Percentiles rank a stretch among this genome's conserved stretches.
Evolutionary conservation across 257 asterid genomes (phyloP).

Genomic region (Fraxinus excelsior): DNA sequence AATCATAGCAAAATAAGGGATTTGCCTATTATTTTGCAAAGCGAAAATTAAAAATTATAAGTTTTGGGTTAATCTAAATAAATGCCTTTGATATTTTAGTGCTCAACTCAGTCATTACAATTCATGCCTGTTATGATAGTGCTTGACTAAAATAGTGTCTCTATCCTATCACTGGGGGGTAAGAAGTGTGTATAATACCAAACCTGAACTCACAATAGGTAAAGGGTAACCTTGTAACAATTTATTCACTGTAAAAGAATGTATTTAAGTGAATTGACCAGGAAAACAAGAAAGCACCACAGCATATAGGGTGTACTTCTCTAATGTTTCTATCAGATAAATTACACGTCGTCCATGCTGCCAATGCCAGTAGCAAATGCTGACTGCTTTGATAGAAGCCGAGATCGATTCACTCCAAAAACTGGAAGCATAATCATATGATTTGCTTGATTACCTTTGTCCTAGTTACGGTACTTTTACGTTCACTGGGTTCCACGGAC

Average conservation of each 20-base stretch:
- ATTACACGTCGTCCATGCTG: background rate
- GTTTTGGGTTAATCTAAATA: slow-evolving; percentile 2
- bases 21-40: background rate
- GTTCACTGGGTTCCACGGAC: background rate
- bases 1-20: slow-evolving; percentile 21
- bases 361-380: background rate
- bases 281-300: background rate
- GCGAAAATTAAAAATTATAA: background rate
- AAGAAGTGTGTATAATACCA: background rate
- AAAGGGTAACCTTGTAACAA: background rate
- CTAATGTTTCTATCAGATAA: too few species aligned
- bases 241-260: background rate
- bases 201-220: background rate
- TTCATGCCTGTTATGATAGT: slow-evolving; percentile 26
- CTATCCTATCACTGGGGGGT: background rate
- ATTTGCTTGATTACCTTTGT: background rate
- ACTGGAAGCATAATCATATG: background rate
- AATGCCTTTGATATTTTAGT: slow-evolving; percentile 5
- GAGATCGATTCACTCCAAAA: background rate
- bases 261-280: background rate
- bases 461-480: background rate
- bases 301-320: background rate
- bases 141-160: slow-evolving; percentile 26
- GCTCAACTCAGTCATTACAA: background rate
- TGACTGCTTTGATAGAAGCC: background rate